These are phyloP conservation scores for Aaosphaeria pasadenensis DNA, from an alignment of 2,329 filamentous ascomycete genomes.

Conservation along the genomic window DNA sequence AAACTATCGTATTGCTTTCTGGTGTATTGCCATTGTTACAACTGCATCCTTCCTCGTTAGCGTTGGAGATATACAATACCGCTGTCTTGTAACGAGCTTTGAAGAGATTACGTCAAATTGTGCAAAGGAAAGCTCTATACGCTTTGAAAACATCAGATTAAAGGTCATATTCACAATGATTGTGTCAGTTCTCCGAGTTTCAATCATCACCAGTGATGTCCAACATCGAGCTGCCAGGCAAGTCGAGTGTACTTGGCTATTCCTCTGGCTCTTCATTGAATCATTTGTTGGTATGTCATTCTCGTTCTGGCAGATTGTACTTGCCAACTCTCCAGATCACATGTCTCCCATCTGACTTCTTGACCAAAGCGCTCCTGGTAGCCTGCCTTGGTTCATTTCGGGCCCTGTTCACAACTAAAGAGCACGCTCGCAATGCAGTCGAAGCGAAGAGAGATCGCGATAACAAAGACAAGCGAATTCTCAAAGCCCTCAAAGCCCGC, in stretches of 20 bases:
- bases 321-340: neutral
- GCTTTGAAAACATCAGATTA: too few species aligned
- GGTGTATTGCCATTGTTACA: too few species aligned
- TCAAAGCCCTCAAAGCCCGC: neutral
- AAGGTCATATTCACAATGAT: too few species aligned
- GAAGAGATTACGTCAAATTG: too few species aligned
- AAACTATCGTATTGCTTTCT: constrained; percentile 4
- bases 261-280: neutral
- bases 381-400: constrained; percentile 5
- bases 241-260: neutral
- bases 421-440: neutral
- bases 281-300: neutral
- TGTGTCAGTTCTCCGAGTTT: neutral
- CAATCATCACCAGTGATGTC: neutral
- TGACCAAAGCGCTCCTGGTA: constrained; percentile 1
- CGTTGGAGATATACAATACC: too few species aligned
- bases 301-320: too few species aligned
- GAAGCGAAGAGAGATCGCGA: neutral
- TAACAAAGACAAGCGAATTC: neutral
- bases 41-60: too few species aligned
- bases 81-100: too few species aligned
- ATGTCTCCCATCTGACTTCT: neutral
- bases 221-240: neutral
- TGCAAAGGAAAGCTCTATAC: too few species aligned
- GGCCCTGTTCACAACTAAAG: constrained; percentile 1